Evolutionary conservation across 2,329 filamentous ascomycete genomes (phyloP).

Genomic region (Alternaria ventricosa): DNA sequence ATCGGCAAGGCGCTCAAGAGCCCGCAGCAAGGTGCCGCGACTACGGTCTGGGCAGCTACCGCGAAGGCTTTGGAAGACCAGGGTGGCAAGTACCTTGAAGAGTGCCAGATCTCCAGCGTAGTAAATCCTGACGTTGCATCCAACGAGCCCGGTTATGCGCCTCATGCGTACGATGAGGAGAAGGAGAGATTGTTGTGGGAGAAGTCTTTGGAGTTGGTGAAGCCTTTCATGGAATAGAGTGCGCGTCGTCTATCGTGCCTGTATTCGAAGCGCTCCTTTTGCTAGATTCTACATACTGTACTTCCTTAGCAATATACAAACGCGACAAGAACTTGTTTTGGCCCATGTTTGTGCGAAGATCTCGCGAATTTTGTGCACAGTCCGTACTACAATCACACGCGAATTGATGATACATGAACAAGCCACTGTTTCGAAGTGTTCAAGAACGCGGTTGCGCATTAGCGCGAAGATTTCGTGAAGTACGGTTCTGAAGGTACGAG

Average conservation of each 20-base stretch:
- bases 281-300: background rate
- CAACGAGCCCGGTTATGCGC: conserved; percentile 27
- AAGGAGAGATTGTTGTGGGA: conserved; percentile 56
- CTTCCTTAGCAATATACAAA: background rate
- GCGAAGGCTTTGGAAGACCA: conserved; percentile 42
- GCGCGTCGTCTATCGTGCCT: background rate
- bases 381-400: background rate
- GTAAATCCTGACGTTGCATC: background rate
- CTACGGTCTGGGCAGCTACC: conserved; percentile 46
- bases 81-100: conserved; percentile 45
- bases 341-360: background rate
- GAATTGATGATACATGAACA: background rate
- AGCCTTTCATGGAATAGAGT: background rate
- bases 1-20: conserved; percentile 31
- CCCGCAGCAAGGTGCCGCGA: conserved; percentile 50
- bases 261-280: background rate
- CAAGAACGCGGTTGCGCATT: background rate
- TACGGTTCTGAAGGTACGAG: background rate
- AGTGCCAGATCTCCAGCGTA: conserved; percentile 26
- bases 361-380: background rate
- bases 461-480: background rate
- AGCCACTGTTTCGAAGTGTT: background rate
- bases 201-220: conserved; percentile 33
- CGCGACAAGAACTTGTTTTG: background rate
- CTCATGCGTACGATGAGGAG: conserved; percentile 49